Percentiles rank a stretch among this genome's conserved stretches.
Evolutionary conservation across 192 early-diverging fungal genomes (phyloP).

Genomic region (Podila horticola): DNA sequence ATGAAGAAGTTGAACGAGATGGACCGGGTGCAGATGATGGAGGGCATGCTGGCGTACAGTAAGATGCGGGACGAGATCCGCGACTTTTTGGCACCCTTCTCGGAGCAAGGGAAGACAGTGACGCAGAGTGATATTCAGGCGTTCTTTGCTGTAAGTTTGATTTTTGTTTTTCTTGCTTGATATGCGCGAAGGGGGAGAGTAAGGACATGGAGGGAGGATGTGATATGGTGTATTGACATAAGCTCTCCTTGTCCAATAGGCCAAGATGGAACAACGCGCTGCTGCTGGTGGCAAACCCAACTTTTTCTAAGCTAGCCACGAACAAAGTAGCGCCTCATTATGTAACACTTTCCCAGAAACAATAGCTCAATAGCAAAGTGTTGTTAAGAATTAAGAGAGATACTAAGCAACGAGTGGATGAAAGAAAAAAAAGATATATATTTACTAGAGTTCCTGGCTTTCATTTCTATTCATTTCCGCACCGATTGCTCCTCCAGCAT

Average conservation of each 20-base stretch:
- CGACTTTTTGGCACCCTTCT: constrained; percentile 75
- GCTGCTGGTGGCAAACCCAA: constrained; percentile 23
- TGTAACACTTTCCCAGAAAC: background rate
- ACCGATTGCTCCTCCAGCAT: constrained; percentile 49
- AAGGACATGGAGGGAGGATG: background rate
- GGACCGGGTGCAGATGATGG: constrained; percentile 79
- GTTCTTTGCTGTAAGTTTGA: constrained; percentile 72
- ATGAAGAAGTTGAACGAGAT: constrained; percentile 77
- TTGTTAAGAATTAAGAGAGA: background rate
- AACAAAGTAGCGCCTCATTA: background rate
- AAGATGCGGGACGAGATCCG: constrained; percentile 74
- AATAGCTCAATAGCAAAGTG: no score
- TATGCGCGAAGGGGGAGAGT: no score
- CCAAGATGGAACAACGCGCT: constrained; percentile 35
- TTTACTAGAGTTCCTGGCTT: background rate
- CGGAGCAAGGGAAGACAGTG: constrained; percentile 77
- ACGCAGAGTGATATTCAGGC: constrained; percentile 76
- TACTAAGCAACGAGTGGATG: no score
- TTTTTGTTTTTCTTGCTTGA: background rate
- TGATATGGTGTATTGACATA: no score
- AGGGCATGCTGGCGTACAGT: constrained; percentile 82
- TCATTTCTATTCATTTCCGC: constrained; percentile 15
- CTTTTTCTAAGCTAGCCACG: constrained; percentile 16
- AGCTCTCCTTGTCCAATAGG: constrained; percentile 12
- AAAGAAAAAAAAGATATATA: background rate